Percentiles rank a stretch among this genome's conserved stretches.
phyloP scores from a whole-genome alignment of 768 basidiomycete species.

The Calvatia gigantea region DNA sequence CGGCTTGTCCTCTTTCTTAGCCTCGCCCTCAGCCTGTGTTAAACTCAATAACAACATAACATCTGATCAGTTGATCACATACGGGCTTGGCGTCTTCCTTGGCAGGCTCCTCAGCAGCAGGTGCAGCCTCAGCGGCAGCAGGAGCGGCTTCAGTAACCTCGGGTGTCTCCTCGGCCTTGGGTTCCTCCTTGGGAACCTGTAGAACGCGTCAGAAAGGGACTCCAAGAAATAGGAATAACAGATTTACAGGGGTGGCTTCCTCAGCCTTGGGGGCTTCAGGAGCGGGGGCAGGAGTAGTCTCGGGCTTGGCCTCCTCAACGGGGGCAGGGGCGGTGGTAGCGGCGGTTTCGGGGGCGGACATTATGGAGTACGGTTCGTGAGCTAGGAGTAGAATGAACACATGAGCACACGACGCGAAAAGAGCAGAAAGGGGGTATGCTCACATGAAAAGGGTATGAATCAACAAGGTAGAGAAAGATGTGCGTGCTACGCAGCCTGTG shows the following conservation, averaged over 20 bases:
- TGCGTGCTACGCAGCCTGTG: conserved; percentile 53
- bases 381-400: conserved; percentile 35
- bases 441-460: conserved; percentile 51
- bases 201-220: neutral
- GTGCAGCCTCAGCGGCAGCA: conserved; percentile 18
- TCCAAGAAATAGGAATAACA: neutral
- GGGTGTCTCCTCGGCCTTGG: conserved; percentile 18
- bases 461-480: conserved; percentile 49
- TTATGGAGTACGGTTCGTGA: conserved; percentile 65
- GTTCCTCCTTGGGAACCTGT: conserved; percentile 27
- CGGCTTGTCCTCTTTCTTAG: conserved; percentile 76
- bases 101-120: conserved; percentile 25
- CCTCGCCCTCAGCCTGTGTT: conserved; percentile 42
- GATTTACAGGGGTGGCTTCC: conserved; percentile 43
- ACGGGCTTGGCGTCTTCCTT: conserved; percentile 43
- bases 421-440: conserved; percentile 22
- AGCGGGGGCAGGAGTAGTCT: conserved; percentile 28
- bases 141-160: conserved; percentile 20
- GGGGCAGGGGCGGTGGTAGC: conserved; percentile 39
- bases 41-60: conserved; percentile 9
- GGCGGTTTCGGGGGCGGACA: conserved; percentile 73
- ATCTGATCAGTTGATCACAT: conserved; percentile 11
- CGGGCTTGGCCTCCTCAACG: conserved; percentile 42
- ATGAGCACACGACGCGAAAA: conserved; percentile 14
- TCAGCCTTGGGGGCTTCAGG: conserved; percentile 29